Evolutionary conservation across 495 filamentous ascomycete genomes (phyloP).

Genomic region (Daldinia loculata): DNA sequence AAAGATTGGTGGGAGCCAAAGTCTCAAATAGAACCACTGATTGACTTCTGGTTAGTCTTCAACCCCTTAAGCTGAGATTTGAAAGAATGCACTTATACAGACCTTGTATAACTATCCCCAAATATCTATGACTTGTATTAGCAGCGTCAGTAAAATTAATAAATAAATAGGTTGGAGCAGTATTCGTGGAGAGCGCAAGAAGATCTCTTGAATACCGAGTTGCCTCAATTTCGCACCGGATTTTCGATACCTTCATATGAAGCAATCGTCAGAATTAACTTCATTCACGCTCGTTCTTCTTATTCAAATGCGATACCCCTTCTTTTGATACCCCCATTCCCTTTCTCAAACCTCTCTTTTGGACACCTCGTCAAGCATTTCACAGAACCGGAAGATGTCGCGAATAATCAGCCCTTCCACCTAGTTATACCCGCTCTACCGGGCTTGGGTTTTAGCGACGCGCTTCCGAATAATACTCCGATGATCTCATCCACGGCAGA

Average conservation of each 20-base stretch:
- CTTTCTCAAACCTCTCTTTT: constrained; percentile 74
- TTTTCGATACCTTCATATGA: constrained; percentile 50
- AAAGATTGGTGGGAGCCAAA: constrained; percentile 60
- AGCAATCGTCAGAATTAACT: constrained; percentile 56
- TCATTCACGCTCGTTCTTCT: constrained; percentile 64
- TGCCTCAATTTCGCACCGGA: constrained; percentile 68
- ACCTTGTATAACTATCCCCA: not conserved
- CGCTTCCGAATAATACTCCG: constrained; percentile 65
- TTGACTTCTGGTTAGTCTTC: constrained; percentile 61
- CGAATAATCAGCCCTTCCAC: constrained; percentile 66
- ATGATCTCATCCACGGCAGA: constrained; percentile 65
- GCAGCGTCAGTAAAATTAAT: constrained; percentile 9
- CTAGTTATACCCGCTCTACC: constrained; percentile 75
- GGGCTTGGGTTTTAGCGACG: constrained; percentile 74
- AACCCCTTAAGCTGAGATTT: not conserved
- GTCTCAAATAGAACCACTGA: constrained; percentile 56
- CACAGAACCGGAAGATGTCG: constrained; percentile 52
- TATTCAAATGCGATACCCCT: constrained; percentile 64
- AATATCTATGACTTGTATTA: constrained; percentile 6
- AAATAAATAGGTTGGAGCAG: constrained; percentile 59
- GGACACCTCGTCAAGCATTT: constrained; percentile 69
- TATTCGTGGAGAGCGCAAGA: constrained; percentile 71
- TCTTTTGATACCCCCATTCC: constrained; percentile 72
- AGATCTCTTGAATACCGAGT: constrained; percentile 58
- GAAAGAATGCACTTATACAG: constrained; percentile 10